These are phyloP conservation scores for Globisporangium polare DNA, from an alignment of 352 stramenopile genomes.

Conservation along the genomic window DNA sequence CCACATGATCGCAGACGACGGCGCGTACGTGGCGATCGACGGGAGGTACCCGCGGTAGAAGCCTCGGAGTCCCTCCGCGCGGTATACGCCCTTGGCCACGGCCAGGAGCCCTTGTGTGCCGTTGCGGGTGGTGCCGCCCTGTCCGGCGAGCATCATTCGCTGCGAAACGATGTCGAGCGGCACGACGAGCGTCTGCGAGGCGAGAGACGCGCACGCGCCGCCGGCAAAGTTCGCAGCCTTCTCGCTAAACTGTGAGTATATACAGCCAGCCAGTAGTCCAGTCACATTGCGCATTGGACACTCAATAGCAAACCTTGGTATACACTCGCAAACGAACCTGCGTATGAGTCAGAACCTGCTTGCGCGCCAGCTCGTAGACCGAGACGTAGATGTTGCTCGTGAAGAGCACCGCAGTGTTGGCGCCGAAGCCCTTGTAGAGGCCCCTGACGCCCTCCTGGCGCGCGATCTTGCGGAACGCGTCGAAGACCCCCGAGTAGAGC, in stretches of 20 bases:
- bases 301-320: too few relatives aligned
- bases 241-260: slow-evolving; percentile 30
- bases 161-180: slow-evolving; percentile 88
- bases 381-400: slow-evolving; percentile 88
- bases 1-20: slow-evolving; percentile 86
- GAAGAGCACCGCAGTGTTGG: slow-evolving; percentile 74
- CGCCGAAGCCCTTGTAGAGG: slow-evolving; percentile 87
- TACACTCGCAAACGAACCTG: too few relatives aligned
- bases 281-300: too few relatives aligned
- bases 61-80: slow-evolving; percentile 56
- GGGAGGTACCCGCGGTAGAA: slow-evolving; percentile 85
- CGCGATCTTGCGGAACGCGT: slow-evolving; percentile 84
- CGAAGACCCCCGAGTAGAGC: slow-evolving; percentile 75
- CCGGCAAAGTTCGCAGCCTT: slow-evolving; percentile 77
- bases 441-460: slow-evolving; percentile 68
- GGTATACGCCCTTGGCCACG: slow-evolving; percentile 62
- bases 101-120: slow-evolving; percentile 48
- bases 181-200: slow-evolving; percentile 85
- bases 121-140: slow-evolving; percentile 62
- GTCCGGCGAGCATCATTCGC: slow-evolving; percentile 85
- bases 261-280: too few relatives aligned
- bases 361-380: slow-evolving; percentile 81
- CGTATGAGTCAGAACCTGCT: slow-evolving; percentile 56
- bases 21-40: slow-evolving; percentile 84
- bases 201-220: slow-evolving; percentile 67